Evolutionary conservation across 1,284 basidiomycete genomes (phyloP), one percentile per base, ranked within the genome.

Genomic region (Naganishia liquefaciens): DNA sequence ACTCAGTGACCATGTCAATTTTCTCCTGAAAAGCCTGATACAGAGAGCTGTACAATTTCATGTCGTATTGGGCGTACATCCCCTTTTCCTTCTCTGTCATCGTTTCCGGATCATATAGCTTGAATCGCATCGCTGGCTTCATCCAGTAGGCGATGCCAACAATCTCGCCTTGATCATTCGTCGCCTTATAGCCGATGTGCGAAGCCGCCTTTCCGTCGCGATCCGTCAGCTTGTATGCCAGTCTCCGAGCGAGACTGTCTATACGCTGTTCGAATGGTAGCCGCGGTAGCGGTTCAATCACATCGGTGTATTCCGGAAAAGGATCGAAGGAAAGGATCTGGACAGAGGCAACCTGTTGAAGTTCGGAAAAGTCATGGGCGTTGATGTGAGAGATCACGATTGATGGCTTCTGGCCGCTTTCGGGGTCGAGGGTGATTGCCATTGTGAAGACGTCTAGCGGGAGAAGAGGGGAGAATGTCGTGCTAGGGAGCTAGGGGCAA

Each of bases 241-340:
- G 30, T 33, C 64, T 42, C 5, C 46, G 44, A 13, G 54, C 64
- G 11, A 62, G 58, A 37, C 64, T 53, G 21, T 62, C 53, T 15
- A 66, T 23, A 27, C 64, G 64, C 21, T 54, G 33, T 10, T 66
- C 53, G 10, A 66, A 28, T 11, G 58, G 47, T 23, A 60, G 23
- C n/a, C 64, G 64, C 9, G 64, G 64, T 7, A 39, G 37, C 19
- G 64, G 64, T 25, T 66, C 64, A 39, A 66, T 54, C n/a, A 66
- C 53, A 42, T 58, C 54, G 23, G 53, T 52, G 53, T 49, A 66
- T 44, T 66, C 64, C 4, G 43, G 43, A 21, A 66, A 55, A 23
- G 53, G 53, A 21, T 66, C 64, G 47, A 66, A 66, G 13, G 64
- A 52, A 11, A 44, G 42, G 30, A 66, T 53, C 27, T 66, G 64